Evolutionary conservation across 139 green algal genomes (phyloP).

Genomic region (Astrephomene gubernaculifera): DNA sequence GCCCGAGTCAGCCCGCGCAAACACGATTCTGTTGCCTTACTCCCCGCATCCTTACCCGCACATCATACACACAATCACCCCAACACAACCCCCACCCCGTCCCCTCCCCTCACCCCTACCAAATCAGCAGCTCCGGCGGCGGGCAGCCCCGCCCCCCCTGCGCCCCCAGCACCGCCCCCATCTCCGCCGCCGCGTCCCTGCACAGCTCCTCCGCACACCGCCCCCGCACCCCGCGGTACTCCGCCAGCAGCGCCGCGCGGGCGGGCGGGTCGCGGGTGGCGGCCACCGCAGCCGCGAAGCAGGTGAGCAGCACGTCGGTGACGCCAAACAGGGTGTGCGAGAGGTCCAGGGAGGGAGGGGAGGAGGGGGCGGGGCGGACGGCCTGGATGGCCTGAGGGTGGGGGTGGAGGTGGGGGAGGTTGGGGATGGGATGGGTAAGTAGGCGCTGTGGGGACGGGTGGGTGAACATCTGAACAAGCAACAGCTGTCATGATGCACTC

Average conservation of each 20-base stretch:
- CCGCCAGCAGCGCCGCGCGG: constrained; percentile 7
- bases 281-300: constrained; percentile 22
- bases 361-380: not conserved
- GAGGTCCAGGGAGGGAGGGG: constrained; percentile 21
- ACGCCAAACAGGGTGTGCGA: constrained; percentile 41
- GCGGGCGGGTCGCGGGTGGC: not conserved
- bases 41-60: not conserved
- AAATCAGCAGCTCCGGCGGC: constrained; percentile 11
- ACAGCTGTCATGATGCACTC: too few species aligned
- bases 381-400: constrained; percentile 10
- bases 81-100: not conserved
- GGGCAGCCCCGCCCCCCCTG: not conserved
- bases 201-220: constrained; percentile 14
- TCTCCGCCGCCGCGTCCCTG: constrained; percentile 40
- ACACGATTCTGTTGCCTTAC: not conserved
- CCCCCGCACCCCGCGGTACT: constrained; percentile 27
- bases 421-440: not conserved
- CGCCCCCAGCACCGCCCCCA: not conserved
- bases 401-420: not conserved
- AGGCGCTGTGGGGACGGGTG: not conserved
- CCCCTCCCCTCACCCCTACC: not conserved
- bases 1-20: not conserved
- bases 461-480: too few species aligned
- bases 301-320: constrained; percentile 50
- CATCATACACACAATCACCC: too few species aligned